phyloP scores from a whole-genome alignment of 2,329 filamentous ascomycete genomes.

The Paraconiothyrium brasiliense region DNA sequence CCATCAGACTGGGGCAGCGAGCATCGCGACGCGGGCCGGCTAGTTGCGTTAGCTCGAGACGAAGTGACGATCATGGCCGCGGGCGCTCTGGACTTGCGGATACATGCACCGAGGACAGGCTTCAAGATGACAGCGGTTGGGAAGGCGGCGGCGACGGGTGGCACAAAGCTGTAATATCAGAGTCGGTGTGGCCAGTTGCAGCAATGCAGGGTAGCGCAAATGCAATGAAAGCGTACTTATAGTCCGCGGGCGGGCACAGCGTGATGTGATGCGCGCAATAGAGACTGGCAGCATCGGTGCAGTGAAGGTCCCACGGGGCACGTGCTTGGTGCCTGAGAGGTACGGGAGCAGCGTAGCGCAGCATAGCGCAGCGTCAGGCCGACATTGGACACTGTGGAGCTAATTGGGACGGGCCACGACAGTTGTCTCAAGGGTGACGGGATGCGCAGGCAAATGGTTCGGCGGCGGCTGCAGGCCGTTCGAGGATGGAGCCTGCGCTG shows the following conservation, averaged over 20 bases:
- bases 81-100: slow-evolving; percentile 27
- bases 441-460: slow-evolving; percentile 26
- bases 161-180: slow-evolving; percentile 27
- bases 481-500: slow-evolving; percentile 35
- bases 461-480: slow-evolving; percentile 29
- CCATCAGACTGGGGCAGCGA: slow-evolving; percentile 32
- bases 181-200: slow-evolving; percentile 27
- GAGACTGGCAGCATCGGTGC: slow-evolving; percentile 29
- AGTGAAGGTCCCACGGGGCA: slow-evolving; percentile 30
- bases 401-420: slow-evolving; percentile 46
- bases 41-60: slow-evolving; percentile 33
- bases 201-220: slow-evolving; percentile 28
- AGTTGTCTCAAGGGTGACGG: slow-evolving; percentile 22
- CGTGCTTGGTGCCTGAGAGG: slow-evolving; percentile 39
- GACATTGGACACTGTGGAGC: slow-evolving; percentile 18
- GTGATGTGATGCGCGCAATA: slow-evolving; percentile 27
- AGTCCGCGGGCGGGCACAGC: slow-evolving; percentile 21
- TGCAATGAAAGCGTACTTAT: slow-evolving; percentile 10
- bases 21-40: slow-evolving; percentile 32
- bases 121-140: slow-evolving; percentile 36
- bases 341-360: slow-evolving; percentile 1
- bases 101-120: slow-evolving; percentile 38
- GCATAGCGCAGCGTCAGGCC: slow-evolving; percentile 22
- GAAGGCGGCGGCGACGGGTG: slow-evolving; percentile 14
- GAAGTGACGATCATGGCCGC: slow-evolving; percentile 35